These are phyloP conservation scores for Triticum dicoccoides DNA, from an alignment of 176 grass and related monocot species.

Conservation along the genomic window DNA sequence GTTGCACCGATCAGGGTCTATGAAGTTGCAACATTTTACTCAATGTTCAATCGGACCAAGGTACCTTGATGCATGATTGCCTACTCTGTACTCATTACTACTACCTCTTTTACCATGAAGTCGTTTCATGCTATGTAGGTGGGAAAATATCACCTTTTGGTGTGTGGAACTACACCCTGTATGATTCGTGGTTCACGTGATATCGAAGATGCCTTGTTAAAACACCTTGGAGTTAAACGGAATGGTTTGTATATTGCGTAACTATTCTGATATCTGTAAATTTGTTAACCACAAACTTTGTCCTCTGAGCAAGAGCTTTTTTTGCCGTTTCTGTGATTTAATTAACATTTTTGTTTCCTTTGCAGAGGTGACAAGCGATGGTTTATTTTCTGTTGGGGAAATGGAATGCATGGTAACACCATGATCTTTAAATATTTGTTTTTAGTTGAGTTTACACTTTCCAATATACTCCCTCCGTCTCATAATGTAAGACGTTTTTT, in stretches of 20 bases:
- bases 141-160: slow-evolving; percentile 94
- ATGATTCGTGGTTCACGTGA: slow-evolving; percentile 96
- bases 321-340: not conserved
- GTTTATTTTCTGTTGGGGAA: slow-evolving; percentile 94
- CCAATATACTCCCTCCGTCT: not conserved
- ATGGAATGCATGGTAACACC: slow-evolving; percentile 95
- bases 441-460: not conserved
- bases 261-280: not conserved
- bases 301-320: not conserved
- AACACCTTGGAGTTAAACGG: slow-evolving; percentile 94
- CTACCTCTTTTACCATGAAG: not conserved
- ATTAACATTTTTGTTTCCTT: slow-evolving; percentile 35
- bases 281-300: slow-evolving; percentile 15
- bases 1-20: slow-evolving; percentile 93
- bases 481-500: too few species aligned
- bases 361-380: slow-evolving; percentile 92
- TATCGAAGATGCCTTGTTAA: slow-evolving; percentile 81
- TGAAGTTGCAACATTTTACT: slow-evolving; percentile 99
- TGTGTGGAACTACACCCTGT: slow-evolving; percentile 99
- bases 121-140: slow-evolving; percentile 45
- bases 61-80: slow-evolving; percentile 36
- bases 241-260: slow-evolving; percentile 57
- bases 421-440: not conserved
- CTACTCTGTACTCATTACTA: not conserved
- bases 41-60: slow-evolving; percentile 95